Base-by-base conservation (phyloP, 2,329 filamentous ascomycete genomes). In the Trichoderma asperellum region DNA sequence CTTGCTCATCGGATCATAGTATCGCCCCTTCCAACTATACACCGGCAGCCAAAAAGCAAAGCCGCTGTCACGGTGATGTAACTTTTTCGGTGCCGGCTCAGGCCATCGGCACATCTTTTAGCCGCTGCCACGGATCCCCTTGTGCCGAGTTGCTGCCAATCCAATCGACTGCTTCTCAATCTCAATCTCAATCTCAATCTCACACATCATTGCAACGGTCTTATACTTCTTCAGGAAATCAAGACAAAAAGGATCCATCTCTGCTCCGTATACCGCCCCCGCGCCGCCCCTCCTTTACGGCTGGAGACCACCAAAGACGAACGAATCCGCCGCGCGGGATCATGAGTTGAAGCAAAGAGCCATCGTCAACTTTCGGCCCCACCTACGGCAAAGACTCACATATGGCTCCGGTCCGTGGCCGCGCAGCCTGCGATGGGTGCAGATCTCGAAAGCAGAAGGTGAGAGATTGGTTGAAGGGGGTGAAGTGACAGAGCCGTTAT, bases 401-500 rank as follows among this genome's bases (percentile, higher is more conserved):
- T n/a, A 43, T 67, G 63, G 63, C 63, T 67, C 63, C 63, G 63
- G 63, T 67, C 63, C 63, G 63, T 67, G 63, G 63, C 63, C 63
- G 63, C 63, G 63, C 63, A 67, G 63, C 63, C 63, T 67, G 63
- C 63, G 63, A 67, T 24, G 63, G 63, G n/a, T 67, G 63, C 16
- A 67, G 63, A 59, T 67, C 63, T 67, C 55, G 63, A 34, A 67
- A 67, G 63, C 63, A 67, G 40, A 67, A 67, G 63, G 63, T 67
- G 55, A 67, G 63, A 52, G 18, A 43, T 24, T 24, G 24, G 24
- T 24, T 24, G 8, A 2, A 16, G 11, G 60, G 24, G 12, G n/a
- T 2, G 27, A 2, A 3, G 32, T 2, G 14, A 34, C 2, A 6
- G 8, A 8, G 35, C 24, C 2, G 3, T 27, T 2, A 16, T 16